These are phyloP conservation scores for Lachancea cidri DNA, from an alignment of 805 yeast genomes.

Conservation along the genomic window DNA sequence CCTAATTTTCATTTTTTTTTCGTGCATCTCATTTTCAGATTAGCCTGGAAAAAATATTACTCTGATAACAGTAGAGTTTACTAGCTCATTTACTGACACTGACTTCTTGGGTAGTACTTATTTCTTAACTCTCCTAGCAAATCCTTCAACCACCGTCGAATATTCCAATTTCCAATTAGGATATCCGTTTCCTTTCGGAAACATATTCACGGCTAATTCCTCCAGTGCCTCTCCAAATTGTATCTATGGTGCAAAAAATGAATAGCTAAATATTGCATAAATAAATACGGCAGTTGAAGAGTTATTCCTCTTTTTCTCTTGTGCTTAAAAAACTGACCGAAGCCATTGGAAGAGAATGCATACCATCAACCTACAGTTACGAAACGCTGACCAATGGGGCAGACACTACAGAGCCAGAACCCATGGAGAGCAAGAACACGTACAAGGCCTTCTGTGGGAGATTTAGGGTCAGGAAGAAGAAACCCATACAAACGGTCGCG, in stretches of 20 bases:
- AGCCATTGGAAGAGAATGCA: slow-evolving; percentile 7
- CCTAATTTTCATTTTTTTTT: too few species aligned
- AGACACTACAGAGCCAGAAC: slow-evolving; percentile 6
- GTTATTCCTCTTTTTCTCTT: not conserved
- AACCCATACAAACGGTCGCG: slow-evolving; percentile 7
- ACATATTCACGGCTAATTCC: not conserved
- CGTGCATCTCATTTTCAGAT: too few species aligned
- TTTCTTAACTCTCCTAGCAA: too few species aligned
- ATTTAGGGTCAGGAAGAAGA: slow-evolving; percentile 10
- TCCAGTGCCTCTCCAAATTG: not conserved
- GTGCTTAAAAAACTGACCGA: slow-evolving; percentile 4
- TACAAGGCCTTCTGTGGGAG: slow-evolving; percentile 11
- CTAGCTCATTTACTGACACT: too few species aligned
- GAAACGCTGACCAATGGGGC: slow-evolving; percentile 10
- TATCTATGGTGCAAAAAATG: not conserved
- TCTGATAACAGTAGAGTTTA: too few species aligned
- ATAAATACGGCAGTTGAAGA: slow-evolving; percentile 6
- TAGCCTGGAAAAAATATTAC: too few species aligned
- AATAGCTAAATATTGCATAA: not conserved
- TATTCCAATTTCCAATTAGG: too few species aligned
- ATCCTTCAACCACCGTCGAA: too few species aligned
- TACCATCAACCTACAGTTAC: slow-evolving; percentile 10
- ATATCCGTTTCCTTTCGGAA: too few species aligned
- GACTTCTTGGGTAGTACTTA: too few species aligned
- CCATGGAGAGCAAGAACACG: slow-evolving; percentile 10